Percentiles rank a stretch among this genome's conserved stretches.
These are phyloP conservation scores for Penicillium sp. DNA, from an alignment of 2,329 filamentous ascomycete species.

Conservation along the genomic window DNA sequence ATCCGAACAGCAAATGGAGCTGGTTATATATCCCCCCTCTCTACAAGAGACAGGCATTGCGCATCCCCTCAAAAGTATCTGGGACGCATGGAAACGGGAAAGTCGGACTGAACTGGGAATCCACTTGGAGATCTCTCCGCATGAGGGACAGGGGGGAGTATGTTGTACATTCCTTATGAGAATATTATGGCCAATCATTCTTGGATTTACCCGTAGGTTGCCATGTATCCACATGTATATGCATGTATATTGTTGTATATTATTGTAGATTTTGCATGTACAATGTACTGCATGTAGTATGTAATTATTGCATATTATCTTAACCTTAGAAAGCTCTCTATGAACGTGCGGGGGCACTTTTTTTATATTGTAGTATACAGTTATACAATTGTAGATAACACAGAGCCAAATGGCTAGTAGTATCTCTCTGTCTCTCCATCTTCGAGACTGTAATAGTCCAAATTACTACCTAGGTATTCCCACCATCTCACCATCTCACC, in stretches of 20 bases:
- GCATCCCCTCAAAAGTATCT: not conserved
- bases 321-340: not conserved
- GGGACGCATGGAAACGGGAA: not conserved
- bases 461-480: too few species aligned
- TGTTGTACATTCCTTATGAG: not conserved
- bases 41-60: not conserved
- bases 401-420: not conserved
- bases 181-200: not conserved
- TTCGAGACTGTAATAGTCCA: not conserved
- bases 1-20: not conserved
- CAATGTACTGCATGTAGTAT: too few species aligned
- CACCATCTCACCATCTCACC: not conserved
- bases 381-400: not conserved
- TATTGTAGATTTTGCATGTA: not conserved
- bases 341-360: not conserved
- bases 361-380: not conserved
- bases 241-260: too few species aligned
- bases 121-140: constrained; percentile 10
- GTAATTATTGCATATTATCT: too few species aligned
- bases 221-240: not conserved
- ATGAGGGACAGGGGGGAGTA: not conserved
- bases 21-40: constrained; percentile 4
- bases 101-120: not conserved
- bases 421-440: not conserved
- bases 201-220: not conserved